Base-by-base conservation (phyloP, 208 protist species). In the Crithidia mellificae region DNA sequence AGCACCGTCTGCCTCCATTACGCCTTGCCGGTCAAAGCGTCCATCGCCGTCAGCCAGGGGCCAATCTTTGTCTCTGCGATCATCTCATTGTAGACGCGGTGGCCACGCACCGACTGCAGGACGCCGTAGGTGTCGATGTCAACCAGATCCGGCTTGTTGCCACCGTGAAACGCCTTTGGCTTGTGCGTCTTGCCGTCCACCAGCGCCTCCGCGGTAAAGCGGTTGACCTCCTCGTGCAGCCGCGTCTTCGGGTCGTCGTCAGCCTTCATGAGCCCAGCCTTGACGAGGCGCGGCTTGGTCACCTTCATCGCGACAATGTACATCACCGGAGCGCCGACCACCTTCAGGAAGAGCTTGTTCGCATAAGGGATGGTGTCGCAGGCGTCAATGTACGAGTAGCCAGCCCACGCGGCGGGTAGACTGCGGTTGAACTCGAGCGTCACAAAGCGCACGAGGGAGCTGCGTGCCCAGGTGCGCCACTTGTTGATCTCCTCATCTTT, bases 71-170 rank as follows among this genome's bases (percentile, higher is more conserved):
- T 90, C 38, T 83, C 74, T 0, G 50, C 50, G 50, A 90, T 78
- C 62, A 96, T 88, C 50, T 93, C 90, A 30, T 89, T 68, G 69
- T 96, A 95, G 11, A 96, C 76, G 17, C 87, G 79, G 59, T 94
- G 90, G 5, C 88, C 90, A 17, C 90, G 82, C 6, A 96, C 81
- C 7, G 88, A 83, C 63, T 96, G 89, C 19, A 96, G 79, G 17
- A 96, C 90, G 63, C 92, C 92, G 69, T 93, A 95, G n/a, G 80
- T 83, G 51, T 96, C 92, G 20, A 95, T n/a, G 68, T 96, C 92
- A 0, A 78, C 92, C 61, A 94, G 65, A 73, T 95, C 90, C 19
- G 92, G 92, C 56, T 78, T 89, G 29, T 59, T 83, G 59, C 92
- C 92, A 20, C 92, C 92, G 72, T 96, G 87, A 58, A 96, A 96